Percentiles rank a stretch among this genome's conserved stretches.
phyloP scores from a whole-genome alignment of 108 stramenopile genomes.

The Discostella stelligeroides region DNA sequence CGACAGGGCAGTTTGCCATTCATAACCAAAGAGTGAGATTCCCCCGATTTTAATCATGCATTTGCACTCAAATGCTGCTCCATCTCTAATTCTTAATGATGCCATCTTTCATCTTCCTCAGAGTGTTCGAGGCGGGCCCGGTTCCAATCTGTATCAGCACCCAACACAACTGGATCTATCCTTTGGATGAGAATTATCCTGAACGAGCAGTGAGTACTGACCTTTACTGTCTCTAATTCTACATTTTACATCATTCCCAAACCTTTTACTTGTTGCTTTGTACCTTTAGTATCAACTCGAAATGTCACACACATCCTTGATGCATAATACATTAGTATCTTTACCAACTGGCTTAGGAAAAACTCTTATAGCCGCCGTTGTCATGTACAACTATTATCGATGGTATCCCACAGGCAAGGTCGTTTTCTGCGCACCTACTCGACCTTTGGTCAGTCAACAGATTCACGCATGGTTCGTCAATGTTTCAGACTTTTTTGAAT shows the following conservation, averaged over 20 bases:
- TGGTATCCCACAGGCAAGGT: conserved; percentile 83
- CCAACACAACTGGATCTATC: conserved; percentile 85
- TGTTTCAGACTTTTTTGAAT: conserved; percentile 18
- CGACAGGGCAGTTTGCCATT: conserved; percentile 1
- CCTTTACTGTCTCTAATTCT: too few relatives aligned
- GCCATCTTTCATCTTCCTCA: background rate
- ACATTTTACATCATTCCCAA: too few relatives aligned
- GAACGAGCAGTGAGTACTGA: conserved; percentile 48
- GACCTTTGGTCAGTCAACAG: conserved; percentile 96
- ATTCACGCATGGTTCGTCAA: conserved; percentile 76
- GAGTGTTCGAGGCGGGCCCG: conserved; percentile 50
- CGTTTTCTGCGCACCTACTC: conserved; percentile 91
- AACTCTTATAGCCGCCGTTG: conserved; percentile 97
- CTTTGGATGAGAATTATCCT: conserved; percentile 74
- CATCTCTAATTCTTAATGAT: too few relatives aligned
- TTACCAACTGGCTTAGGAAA: conserved; percentile 99
- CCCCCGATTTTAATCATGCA: too few relatives aligned
- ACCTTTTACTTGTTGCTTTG: too few relatives aligned
- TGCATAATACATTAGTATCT: conserved; percentile 91
- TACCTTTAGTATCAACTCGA: conserved; percentile 80
- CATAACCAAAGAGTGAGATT: background rate
- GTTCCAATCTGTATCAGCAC: conserved; percentile 57
- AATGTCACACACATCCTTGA: conserved; percentile 75
- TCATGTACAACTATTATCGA: conserved; percentile 97
- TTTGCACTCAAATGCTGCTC: too few relatives aligned